These are phyloP conservation scores for Labyrinthula sp. DNA, from an alignment of 352 stramenopile genomes.

Conservation along the genomic window DNA sequence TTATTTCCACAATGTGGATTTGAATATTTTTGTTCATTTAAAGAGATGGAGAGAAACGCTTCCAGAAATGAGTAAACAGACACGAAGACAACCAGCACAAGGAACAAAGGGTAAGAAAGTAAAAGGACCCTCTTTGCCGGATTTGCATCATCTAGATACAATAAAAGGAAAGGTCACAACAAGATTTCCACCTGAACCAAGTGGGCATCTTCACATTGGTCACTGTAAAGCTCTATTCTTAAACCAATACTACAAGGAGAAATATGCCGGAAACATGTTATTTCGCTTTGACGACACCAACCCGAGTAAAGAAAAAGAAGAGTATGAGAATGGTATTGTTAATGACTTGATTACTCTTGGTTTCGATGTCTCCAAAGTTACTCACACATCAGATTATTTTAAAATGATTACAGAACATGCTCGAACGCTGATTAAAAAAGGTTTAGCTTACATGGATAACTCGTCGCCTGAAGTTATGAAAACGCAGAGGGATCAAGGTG, in stretches of 20 bases:
- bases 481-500: constrained; percentile 28
- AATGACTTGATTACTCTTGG: constrained; percentile 59
- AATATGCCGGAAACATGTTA: constrained; percentile 90
- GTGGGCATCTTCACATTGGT: constrained; percentile 94
- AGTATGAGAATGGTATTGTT: constrained; percentile 88
- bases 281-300: constrained; percentile 99
- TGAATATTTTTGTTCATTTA: constrained; percentile 1
- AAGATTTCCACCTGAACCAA: constrained; percentile 92
- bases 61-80: constrained; percentile 28
- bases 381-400: constrained; percentile 97
- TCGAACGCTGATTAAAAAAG: constrained; percentile 72
- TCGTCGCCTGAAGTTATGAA: constrained; percentile 89
- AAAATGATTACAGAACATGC: constrained; percentile 74
- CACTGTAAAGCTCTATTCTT: constrained; percentile 96
- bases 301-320: constrained; percentile 96
- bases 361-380: constrained; percentile 49
- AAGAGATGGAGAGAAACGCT: constrained; percentile 1
- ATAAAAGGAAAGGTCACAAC: constrained; percentile 83
- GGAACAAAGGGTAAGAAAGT: constrained; percentile 31
- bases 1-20: background rate
- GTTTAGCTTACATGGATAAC: constrained; percentile 96
- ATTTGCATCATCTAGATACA: constrained; percentile 40
- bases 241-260: constrained; percentile 96
- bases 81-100: constrained; percentile 17
- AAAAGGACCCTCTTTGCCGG: constrained; percentile 14